Evolutionary conservation across 257 asterid genomes (phyloP), one percentile per base, ranked within the genome.

Genomic region (Dorcoceras hygrometricum): DNA sequence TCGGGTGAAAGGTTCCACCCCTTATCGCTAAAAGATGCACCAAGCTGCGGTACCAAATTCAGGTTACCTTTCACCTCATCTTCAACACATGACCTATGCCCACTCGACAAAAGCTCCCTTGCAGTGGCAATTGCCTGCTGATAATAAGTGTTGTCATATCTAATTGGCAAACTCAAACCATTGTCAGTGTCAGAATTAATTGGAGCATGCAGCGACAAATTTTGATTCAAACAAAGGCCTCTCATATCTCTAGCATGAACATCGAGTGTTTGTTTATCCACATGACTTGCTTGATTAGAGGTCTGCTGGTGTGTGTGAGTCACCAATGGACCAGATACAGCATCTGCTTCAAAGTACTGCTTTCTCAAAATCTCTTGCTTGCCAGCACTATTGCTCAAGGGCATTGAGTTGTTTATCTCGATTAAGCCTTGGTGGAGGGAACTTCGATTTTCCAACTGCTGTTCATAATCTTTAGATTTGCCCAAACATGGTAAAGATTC

Each of bases 111-210:
- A 39, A 69, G 69, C 60, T 82, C 80, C 51, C 77, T 74, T 63
- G 75, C 73, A 63, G 76, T 58, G 72, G 77, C 78, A 73, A 66
- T 75, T 46, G 74, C 75, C 75, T 76, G 78, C 69, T 78, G 74
- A 70, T 73, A 58, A 63, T 53, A 66, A 43, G 62, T 69, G 65
- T 53, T 28, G 18, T 69, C 71, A 61, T 57, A 46, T 59, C 70
- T 76, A 27, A 54, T 69, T 5, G 71, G 73, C 65, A 76, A 74
- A 48, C 62, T 79, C 60, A 70, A 50, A 64, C 72, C 59, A 54
- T 25, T 57, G 31, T 71, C 71, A 25, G 67, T 69, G 53, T 75
- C 85, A 70, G 66, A 69, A 36, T 77, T 75, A 60, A 59, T 66
- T 56, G 76, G 6, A 77, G 71, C 57, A 65, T 68, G 66, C 66